phyloP scores from a whole-genome alignment of 148 eudicot genomes.

The Agrostemma githago region DNA sequence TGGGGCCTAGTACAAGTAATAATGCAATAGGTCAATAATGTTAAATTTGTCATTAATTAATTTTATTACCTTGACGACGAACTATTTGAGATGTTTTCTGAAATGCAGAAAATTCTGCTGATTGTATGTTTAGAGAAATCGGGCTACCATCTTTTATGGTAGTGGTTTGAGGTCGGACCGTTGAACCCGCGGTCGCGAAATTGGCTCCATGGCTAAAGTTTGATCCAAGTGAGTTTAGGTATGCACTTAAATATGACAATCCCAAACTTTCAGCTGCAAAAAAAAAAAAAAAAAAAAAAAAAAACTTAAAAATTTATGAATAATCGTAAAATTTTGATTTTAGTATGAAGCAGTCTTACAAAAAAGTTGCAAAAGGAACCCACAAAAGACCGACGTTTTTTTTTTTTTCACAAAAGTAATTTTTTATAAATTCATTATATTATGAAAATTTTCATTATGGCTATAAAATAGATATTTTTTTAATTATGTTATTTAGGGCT shows the following conservation, averaged over 20 bases:
- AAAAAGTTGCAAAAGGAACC: too few relatives aligned
- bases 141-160: conserved; percentile 33
- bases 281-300: background rate
- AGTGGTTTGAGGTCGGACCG: conserved; percentile 29
- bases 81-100: conserved; percentile 16
- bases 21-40: background rate
- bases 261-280: conserved; percentile 34
- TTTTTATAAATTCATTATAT: too few relatives aligned
- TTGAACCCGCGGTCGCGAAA: conserved; percentile 39
- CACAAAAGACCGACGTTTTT: too few relatives aligned
- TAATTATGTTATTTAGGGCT: too few relatives aligned
- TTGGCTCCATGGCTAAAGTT: conserved; percentile 46
- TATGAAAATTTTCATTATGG: too few relatives aligned
- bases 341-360: too few relatives aligned
- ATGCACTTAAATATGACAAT: conserved; percentile 32
- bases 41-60: background rate
- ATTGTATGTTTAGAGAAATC: conserved; percentile 32
- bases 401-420: too few relatives aligned
- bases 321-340: too few relatives aligned
- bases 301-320: too few relatives aligned
- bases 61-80: conserved; percentile 21
- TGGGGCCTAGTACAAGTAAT: too few relatives aligned
- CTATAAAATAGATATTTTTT: too few relatives aligned
- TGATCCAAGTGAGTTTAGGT: conserved; percentile 37
- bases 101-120: conserved; percentile 26